Base-by-base conservation (phyloP, 208 protist genomes). In the Acanthamoeba rhysodes region DNA sequence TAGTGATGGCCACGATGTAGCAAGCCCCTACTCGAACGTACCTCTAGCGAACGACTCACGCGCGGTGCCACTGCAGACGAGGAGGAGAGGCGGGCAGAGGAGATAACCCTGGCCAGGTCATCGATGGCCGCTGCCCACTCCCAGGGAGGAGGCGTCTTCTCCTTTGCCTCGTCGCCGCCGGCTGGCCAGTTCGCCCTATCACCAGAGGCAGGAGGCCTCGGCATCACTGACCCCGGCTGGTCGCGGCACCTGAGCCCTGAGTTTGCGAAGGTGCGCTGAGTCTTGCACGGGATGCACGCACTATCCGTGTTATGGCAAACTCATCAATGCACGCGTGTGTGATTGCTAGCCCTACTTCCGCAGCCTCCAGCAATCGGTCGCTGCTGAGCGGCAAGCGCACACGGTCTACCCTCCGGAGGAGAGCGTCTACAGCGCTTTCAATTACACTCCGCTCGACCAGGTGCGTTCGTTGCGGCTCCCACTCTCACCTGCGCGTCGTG, bases 371-470 rank as follows among this genome's bases (percentile, higher is more conserved):
- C 2, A 64, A 32, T 8, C 45, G 14, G 78, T 87, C 48, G 78
- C 20, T 8, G 78, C 18, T 1, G 78, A 87, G 20, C 41, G 78
- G 14, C 34, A 22, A 22, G 9, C 9, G 12, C n/a, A 64, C n/a
- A 29, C 41, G 53, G 78, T 87, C 32, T 87, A 87, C 29, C 78
- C 78, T 34, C 78, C 78, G 27, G 24, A 8, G 50, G 50, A 87
- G 10, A 16, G 29, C 24, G 78, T 87, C 50, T 87, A 87, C 78
- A 41, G 27, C 41, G 95, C 95, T 0, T 95, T 97, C 53, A 70
- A 96, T 72, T 50, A 59, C 29, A 95, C 90, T 10, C 93, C 92
- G 0, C 76, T 96, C 29, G 95, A 96, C 64, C 95, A 96, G 29
- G 62, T 94, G 27, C 48, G 6, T 10, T 29, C 14, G 37, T 41